Evolutionary conservation across 768 basidiomycete species (phyloP).

Genomic region (Lactarius evosmus): DNA sequence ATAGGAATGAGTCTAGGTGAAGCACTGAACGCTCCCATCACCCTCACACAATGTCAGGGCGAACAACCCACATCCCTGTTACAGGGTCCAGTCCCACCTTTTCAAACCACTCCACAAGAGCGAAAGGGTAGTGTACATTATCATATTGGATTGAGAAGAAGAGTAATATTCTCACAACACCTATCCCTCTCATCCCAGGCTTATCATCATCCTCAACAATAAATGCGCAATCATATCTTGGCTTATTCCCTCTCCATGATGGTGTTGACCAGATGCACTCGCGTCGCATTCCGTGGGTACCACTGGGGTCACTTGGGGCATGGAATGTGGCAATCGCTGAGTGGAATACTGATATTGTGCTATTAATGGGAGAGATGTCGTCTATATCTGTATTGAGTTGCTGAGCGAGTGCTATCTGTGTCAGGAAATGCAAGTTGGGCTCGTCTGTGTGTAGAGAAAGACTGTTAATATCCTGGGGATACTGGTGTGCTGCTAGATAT

Average conservation of each 20-base stretch:
- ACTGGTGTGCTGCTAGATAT: not conserved
- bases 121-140: not conserved
- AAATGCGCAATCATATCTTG: not conserved
- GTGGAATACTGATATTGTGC: not conserved
- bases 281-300: not conserved
- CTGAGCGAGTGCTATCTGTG: too few relatives aligned
- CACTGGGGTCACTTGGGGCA: constrained; percentile 8
- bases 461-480: not conserved
- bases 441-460: too few relatives aligned
- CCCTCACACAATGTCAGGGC: too few relatives aligned
- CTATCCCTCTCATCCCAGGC: not conserved
- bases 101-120: not conserved
- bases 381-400: too few relatives aligned
- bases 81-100: too few relatives aligned
- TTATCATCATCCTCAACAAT: not conserved
- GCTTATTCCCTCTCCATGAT: not conserved
- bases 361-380: not conserved
- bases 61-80: too few relatives aligned
- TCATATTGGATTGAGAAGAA: not conserved
- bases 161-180: not conserved
- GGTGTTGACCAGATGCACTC: not conserved
- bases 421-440: too few relatives aligned
- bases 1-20: too few relatives aligned
- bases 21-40: too few relatives aligned
- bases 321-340: not conserved